Base-by-base conservation (phyloP, 805 yeast species). In the Saccharomycopsis selenospora region DNA sequence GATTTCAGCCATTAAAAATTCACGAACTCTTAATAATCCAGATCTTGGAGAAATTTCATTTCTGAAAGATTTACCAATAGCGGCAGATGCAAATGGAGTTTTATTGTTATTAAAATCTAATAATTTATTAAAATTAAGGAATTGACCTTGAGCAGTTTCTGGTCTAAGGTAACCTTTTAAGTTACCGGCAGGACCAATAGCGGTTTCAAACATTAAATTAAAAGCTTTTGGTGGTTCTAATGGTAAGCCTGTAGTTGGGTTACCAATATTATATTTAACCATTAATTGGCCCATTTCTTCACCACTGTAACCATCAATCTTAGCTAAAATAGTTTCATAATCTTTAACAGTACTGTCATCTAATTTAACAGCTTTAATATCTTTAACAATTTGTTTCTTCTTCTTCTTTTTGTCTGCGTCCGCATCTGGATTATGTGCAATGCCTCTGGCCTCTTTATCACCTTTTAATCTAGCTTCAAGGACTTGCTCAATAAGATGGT, bases 131-230 rank as follows among this genome's bases (percentile, higher is more conserved):
- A 93, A 93, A 76, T 93, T 93, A 64, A 93, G 76, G 67, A 93
- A 93, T 72, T 93, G 99, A 63, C 99, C 99, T 75, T 93, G 99
- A 23, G 99, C 99, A 55, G 99, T 93, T 73, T 93, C 99, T 53
- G 99, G 99, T 70, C 99, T 82, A 64, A 93, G 71, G 70, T 78
- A 93, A 57, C 99, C 99, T 73, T 86, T 90, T 66, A 90, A 71
- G 65, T 83, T 88, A 62, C 99, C 99, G 47, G 97, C 86, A 53
- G 99, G 99, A 48, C 99, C 99, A 66, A 93, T 95, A 50, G 96
- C 96, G 51, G 99, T 93, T 71, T 91, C 98, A 65, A 93, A 93
- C 99, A 93, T 93, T 67, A 93, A 79, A 73, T 93, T 93, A 80
- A 93, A 93, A 67, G 90, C 97, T 60, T 73, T 79, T 57, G 99